A percentile compares a stretch with the other conserved stretches of the same genome.
Conservation (phyloP, 192 early-diverging fungal genomes). For the Paraglomus brasilianum region DNA sequence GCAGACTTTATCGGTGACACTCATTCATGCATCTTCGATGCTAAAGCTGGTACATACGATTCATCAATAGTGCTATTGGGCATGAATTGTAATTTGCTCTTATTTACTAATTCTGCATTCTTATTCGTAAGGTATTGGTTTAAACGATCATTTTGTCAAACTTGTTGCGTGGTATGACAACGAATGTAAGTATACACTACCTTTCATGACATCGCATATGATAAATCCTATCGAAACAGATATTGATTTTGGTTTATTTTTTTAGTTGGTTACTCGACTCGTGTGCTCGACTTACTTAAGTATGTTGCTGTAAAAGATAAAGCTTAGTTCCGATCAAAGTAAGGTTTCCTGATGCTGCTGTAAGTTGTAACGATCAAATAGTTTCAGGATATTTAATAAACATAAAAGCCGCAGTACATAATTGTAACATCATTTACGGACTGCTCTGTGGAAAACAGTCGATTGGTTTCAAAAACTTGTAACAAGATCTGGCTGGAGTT, state of each 20-base stretch:
- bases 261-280: slow-evolving; percentile 90
- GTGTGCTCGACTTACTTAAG: slow-evolving; percentile 86
- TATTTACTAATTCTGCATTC: neutral
- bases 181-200: slow-evolving; percentile 18
- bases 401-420: too few species aligned
- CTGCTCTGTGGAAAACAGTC: too few species aligned
- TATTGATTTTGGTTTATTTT: too few species aligned
- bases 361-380: too few species aligned
- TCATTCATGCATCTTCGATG: slow-evolving; percentile 92
- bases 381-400: too few species aligned
- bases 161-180: slow-evolving; percentile 91
- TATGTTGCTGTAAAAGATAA: slow-evolving; percentile 63
- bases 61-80: too few species aligned
- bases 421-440: too few species aligned
- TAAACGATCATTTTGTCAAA: slow-evolving; percentile 97
- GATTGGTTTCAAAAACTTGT: too few species aligned
- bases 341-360: too few species aligned
- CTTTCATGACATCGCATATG: neutral
- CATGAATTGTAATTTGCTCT: neutral
- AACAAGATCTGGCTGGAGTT: too few species aligned
- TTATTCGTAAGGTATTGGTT: slow-evolving; percentile 58
- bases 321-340: too few species aligned
- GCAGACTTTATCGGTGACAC: slow-evolving; percentile 91
- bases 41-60: slow-evolving; percentile 72
- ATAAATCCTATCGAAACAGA: slow-evolving; percentile 20